These are phyloP conservation scores for Flammula alnicola DNA, from an alignment of 1,284 basidiomycete species.

Conservation along the genomic window DNA sequence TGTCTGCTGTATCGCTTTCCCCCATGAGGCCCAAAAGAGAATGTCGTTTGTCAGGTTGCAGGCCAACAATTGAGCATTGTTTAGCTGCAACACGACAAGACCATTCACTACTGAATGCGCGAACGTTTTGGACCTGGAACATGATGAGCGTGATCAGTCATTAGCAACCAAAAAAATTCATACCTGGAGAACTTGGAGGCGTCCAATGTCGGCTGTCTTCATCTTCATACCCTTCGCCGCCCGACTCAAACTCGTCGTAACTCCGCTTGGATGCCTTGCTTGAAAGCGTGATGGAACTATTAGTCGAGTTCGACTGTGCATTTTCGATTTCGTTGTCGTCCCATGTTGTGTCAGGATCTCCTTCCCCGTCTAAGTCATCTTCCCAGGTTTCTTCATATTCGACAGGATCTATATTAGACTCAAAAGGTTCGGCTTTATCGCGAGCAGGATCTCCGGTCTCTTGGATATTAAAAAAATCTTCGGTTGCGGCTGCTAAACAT, in stretches of 20 bases:
- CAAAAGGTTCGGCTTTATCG: not conserved
- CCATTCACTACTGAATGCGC: constrained; percentile 17
- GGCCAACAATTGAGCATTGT: not conserved
- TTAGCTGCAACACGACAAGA: not conserved
- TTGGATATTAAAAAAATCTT: constrained; percentile 5
- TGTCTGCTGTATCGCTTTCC: too few relatives aligned
- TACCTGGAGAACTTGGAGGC: constrained; percentile 51
- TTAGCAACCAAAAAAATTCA: constrained; percentile 13
- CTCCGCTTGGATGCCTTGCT: constrained; percentile 33
- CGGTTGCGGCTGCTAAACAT: constrained; percentile 1
- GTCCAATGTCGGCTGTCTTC: constrained; percentile 29
- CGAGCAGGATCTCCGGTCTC: constrained; percentile 17
- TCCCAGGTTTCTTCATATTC: constrained; percentile 28
- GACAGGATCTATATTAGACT: constrained; percentile 4
- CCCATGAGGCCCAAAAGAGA: too few relatives aligned
- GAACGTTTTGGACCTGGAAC: constrained; percentile 26
- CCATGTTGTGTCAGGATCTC: constrained; percentile 35
- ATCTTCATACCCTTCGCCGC: constrained; percentile 32
- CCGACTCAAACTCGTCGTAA: constrained; percentile 29
- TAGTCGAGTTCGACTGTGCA: constrained; percentile 31
- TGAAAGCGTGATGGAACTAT: constrained; percentile 35
- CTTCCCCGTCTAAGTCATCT: constrained; percentile 32
- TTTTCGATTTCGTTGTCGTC: constrained; percentile 30
- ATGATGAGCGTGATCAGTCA: not conserved
- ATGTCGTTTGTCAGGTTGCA: too few relatives aligned